Percentiles rank a stretch among this genome's conserved stretches.
These are phyloP conservation scores for Candida loeiensis DNA, from an alignment of 805 yeast species.

Conservation along the genomic window DNA sequence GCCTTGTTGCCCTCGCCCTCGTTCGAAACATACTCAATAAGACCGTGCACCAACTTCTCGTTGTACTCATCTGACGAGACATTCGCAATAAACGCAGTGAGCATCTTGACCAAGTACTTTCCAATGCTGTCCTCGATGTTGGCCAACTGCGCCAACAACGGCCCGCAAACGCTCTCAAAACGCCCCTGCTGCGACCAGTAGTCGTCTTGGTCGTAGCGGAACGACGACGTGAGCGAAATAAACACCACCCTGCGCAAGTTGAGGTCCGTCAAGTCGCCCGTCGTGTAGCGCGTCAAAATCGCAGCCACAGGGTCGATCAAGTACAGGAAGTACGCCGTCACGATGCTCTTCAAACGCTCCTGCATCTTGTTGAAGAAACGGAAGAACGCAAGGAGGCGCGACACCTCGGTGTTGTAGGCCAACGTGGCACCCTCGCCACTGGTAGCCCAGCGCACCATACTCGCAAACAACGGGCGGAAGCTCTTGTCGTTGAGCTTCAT, in stretches of 20 bases:
- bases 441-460: constrained; percentile 87
- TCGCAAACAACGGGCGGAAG: constrained; percentile 88
- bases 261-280: constrained; percentile 37
- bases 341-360: constrained; percentile 77
- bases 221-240: constrained; percentile 72
- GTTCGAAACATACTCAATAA: constrained; percentile 36
- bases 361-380: constrained; percentile 83
- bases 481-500: constrained; percentile 91
- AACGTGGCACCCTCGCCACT: constrained; percentile 69
- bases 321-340: constrained; percentile 85
- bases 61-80: constrained; percentile 69
- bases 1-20: constrained; percentile 50
- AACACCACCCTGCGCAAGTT: constrained; percentile 71
- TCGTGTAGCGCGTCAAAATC: constrained; percentile 49
- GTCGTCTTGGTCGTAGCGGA: constrained; percentile 87
- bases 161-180: constrained; percentile 64
- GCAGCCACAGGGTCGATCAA: constrained; percentile 68
- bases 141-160: constrained; percentile 62
- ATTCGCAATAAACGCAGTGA: constrained; percentile 68
- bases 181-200: constrained; percentile 90
- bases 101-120: constrained; percentile 72
- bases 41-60: constrained; percentile 51
- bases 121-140: constrained; percentile 74
- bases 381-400: constrained; percentile 72
- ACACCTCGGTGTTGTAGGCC: constrained; percentile 43